These are phyloP conservation scores for Filobasidium wieringae DNA, from an alignment of 768 basidiomycete genomes.

Conservation along the genomic window DNA sequence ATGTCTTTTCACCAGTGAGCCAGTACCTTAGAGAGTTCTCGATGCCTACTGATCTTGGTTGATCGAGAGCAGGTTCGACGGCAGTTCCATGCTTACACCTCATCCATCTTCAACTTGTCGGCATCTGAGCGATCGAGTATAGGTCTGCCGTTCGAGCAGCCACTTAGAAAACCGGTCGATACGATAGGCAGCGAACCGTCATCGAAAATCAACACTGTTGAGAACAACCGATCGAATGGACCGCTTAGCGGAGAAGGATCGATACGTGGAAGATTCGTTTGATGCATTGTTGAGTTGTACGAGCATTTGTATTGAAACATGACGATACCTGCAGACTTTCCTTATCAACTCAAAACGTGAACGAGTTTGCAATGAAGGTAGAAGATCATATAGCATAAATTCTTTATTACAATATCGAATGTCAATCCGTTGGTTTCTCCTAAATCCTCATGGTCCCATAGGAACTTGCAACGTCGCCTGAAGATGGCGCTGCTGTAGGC, in stretches of 20 bases:
- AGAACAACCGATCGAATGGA: neutral
- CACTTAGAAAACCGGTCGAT: neutral
- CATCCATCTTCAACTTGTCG: slow-evolving; percentile 1
- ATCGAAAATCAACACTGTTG: neutral
- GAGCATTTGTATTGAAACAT: too few relatives aligned
- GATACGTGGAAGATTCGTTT: neutral
- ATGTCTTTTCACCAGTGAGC: slow-evolving; percentile 11
- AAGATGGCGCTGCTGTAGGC: neutral
- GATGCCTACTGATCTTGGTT: neutral
- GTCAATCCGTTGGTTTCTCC: slow-evolving; percentile 20
- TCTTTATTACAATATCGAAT: neutral
- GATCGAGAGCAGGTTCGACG: slow-evolving; percentile 2
- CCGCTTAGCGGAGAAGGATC: neutral
- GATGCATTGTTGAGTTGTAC: too few relatives aligned
- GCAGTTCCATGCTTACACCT: slow-evolving; percentile 1
- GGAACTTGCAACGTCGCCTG: neutral
- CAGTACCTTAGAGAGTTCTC: neutral
- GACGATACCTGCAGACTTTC: too few relatives aligned
- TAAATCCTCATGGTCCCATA: slow-evolving; percentile 16
- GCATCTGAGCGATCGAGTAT: slow-evolving; percentile 2
- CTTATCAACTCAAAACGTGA: too few relatives aligned
- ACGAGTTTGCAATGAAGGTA: too few relatives aligned
- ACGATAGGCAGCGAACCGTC: neutral
- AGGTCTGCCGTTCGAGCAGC: slow-evolving; percentile 6
- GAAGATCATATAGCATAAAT: too few relatives aligned